Conservation (phyloP, 345 rosid species). For the Salix purpurea region DNA sequence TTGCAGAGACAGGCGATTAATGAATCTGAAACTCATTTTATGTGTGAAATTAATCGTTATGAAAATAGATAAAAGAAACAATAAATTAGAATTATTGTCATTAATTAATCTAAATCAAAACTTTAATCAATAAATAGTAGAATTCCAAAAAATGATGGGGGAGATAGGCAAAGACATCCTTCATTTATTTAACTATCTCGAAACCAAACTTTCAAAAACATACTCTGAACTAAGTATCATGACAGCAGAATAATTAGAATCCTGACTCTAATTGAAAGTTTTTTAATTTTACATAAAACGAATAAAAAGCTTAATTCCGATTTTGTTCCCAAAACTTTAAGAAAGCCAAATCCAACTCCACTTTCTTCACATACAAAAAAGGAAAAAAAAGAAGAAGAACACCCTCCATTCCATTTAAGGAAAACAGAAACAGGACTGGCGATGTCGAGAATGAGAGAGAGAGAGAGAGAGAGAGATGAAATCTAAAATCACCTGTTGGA, state of each 20-base stretch:
- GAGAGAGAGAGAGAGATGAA: background rate
- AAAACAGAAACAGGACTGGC: background rate
- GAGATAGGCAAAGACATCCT: background rate
- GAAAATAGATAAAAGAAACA: no score
- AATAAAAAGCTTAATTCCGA: no score
- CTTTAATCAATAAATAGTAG: background rate
- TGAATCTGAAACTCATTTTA: background rate
- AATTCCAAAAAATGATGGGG: background rate
- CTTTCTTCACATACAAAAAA: background rate
- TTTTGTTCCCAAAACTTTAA: background rate
- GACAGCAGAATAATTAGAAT: background rate
- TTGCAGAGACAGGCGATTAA: background rate
- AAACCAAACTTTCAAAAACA: background rate
- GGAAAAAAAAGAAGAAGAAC: background rate
- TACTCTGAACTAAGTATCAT: background rate
- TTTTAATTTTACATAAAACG: no score
- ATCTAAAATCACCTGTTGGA: slow-evolving; percentile 66
- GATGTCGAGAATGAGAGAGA: background rate
- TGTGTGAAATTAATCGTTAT: no score
- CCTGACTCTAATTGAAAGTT: background rate
- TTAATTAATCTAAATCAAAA: background rate
- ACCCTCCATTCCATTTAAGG: background rate
- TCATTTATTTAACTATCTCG: background rate
- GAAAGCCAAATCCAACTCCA: background rate
- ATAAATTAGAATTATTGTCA: background rate